Percentiles rank a stretch among this genome's conserved stretches.
These are phyloP conservation scores for Coccomyxa subellipsoidea DNA, from an alignment of 163 green algal genomes.

Conservation along the genomic window DNA sequence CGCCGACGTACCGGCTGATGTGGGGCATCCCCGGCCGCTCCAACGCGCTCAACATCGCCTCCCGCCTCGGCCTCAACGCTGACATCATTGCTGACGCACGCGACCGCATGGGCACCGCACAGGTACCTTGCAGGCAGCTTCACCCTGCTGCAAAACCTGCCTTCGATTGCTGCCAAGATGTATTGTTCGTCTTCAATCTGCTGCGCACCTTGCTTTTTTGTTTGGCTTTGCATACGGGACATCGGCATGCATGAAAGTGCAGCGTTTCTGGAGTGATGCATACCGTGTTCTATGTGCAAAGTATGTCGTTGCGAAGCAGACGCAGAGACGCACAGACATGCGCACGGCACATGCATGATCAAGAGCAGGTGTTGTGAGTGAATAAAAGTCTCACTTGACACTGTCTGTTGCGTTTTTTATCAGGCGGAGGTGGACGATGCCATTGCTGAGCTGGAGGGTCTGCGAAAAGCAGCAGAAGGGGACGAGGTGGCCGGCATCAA, in stretches of 20 bases:
- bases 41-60: slow-evolving; percentile 90
- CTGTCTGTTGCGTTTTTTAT: too few relatives aligned
- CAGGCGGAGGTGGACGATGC: slow-evolving; percentile 10
- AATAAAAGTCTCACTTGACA: too few relatives aligned
- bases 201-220: background rate
- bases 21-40: slow-evolving; percentile 89
- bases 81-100: slow-evolving; percentile 57
- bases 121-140: too few relatives aligned
- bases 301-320: background rate
- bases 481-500: background rate
- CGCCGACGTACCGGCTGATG: slow-evolving; percentile 89
- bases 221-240: too few relatives aligned
- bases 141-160: too few relatives aligned
- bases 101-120: slow-evolving; percentile 40
- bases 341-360: too few relatives aligned
- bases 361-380: too few relatives aligned
- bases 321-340: too few relatives aligned
- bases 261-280: background rate
- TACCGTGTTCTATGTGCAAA: background rate
- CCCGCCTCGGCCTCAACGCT: slow-evolving; percentile 70
- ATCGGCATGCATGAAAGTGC: background rate
- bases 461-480: background rate
- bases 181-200: too few relatives aligned
- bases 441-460: slow-evolving; percentile 7
- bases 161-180: too few relatives aligned